Base-by-base conservation (phyloP, 129 eudicot genomes). In the carrot (Daucus carota) region DNA sequence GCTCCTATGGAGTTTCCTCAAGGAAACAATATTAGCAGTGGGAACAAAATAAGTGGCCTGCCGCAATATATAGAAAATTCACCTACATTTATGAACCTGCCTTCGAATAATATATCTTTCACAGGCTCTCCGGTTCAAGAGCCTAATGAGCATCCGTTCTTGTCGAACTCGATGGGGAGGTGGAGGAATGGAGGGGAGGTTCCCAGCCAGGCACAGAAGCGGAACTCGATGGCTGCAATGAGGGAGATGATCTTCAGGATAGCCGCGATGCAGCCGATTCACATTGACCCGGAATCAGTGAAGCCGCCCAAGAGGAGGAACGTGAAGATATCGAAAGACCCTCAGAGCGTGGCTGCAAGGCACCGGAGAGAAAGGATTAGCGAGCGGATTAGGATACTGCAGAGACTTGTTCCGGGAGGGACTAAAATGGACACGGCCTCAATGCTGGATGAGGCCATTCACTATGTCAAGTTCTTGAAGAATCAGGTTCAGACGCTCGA, bases 381-480 rank as follows among this genome's bases (percentile, higher is more conserved):
- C 66, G 98, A 92, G 86, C 74, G 94, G 81, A 90, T 92, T 11
- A 80, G 98, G 86, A 92, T 90, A 41, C 85, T 92, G 16, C 98
- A 92, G 67, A 88, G 98, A 82, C 87, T 92, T 31, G 98, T 92
- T 1, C 98, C 98, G 1, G 98, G 98, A 14, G 98, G 98, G 16
- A 92, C 98, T 0, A 92, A 92, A 79, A 92, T 92, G 98, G 98
- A 92, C 78, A 92, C 98, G 0, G 98, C 98, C 0, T 92, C 98
- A 1, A 92, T 92, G 98, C 84, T 92, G 2, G 98, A 92, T 50
- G 98, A 92, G 75, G 98, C 98, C 0, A 88, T 92, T 74, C 98
- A 92, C 73, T 92, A 92, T 74, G 93, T 92, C 14, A 92, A 92
- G 84, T 92, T 92, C 75, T 76, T 92, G 78, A 90, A 92, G 71